Evolutionary conservation across 2,329 filamentous ascomycete species (phyloP).

Genomic region (Alternaria sp.): DNA sequence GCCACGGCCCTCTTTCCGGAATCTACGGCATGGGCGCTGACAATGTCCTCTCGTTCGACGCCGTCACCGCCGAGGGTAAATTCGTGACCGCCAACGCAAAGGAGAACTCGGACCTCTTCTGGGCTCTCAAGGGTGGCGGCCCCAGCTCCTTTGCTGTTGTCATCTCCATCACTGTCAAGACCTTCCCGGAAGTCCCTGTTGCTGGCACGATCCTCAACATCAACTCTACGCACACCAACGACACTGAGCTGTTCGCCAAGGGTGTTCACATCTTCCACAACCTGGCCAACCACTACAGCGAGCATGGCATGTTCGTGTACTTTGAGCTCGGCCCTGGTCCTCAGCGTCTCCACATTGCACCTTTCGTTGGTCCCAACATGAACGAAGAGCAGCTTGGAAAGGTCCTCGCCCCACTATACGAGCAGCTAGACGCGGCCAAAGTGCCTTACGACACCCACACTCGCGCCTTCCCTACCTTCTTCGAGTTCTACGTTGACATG

Average conservation of each 20-base stretch:
- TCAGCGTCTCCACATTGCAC: conserved; percentile 42
- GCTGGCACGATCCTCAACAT: conserved; percentile 48
- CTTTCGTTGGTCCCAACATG: conserved; percentile 47
- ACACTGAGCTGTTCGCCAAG: conserved; percentile 38
- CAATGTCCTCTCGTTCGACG: conserved; percentile 50
- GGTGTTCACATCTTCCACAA: conserved; percentile 47
- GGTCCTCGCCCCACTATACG: conserved; percentile 41
- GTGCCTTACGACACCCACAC: conserved; percentile 43
- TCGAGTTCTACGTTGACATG: conserved; percentile 49
- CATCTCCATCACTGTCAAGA: conserved; percentile 46
- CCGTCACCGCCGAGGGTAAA: conserved; percentile 51
- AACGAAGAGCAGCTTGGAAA: conserved; percentile 34
- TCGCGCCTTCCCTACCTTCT: conserved; percentile 46
- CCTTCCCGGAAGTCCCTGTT: conserved; percentile 43
- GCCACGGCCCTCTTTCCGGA: conserved; percentile 52
- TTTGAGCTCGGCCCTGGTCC: conserved; percentile 42
- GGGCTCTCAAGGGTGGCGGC: conserved; percentile 48
- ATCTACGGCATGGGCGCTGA: conserved; percentile 53
- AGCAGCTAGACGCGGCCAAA: conserved; percentile 40
- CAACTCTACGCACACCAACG: conserved; percentile 48
- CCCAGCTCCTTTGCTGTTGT: conserved; percentile 45
- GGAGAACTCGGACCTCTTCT: conserved; percentile 50
- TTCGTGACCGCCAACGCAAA: conserved; percentile 42
- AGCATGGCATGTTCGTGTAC: conserved; percentile 49
- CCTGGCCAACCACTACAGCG: conserved; percentile 43